Base-by-base conservation (phyloP, 169 alveolate species). In the Plasmodium inui region DNA sequence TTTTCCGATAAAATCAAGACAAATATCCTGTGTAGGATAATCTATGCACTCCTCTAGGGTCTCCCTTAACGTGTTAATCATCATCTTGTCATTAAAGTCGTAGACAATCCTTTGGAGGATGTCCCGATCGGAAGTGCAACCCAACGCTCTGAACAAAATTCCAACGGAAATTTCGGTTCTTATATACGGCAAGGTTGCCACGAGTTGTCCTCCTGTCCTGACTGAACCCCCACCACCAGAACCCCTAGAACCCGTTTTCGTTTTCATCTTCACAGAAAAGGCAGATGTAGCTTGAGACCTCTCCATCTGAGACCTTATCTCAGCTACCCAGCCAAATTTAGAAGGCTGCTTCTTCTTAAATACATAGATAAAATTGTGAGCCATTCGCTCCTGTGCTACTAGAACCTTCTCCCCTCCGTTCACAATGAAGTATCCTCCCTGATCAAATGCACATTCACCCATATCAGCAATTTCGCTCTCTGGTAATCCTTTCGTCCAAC, bases 361-460 rank as follows among this genome's bases (percentile, higher is more conserved):
- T 19, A 99, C 99, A 96, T 98, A 98, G 28, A 99, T 99, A 96
- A 99, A 99, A 96, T 99, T 99, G 84, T 98, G 98, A 12, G 99
- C 99, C 99, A 99, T 99, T 92, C 99, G 98, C 92, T 99, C 99
- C 94, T 99, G 99, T 2, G 99, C 99, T 9, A 99, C 99, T 53
- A 99, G 95, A 82, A 99, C 99, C 94, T 99, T 98, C 95, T 99
- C 99, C 67, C 99, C 98, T 67, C 99, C 99, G 92, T 98, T 98
- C 46, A 99, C 99, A 71, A 99, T 98, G 95, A 99, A 99, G 96
- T 99, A 99, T 34, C 99, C 99, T 12, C 98, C 98, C 96, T 99
- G 99, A 82, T 99, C 99, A 96, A 97, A 99, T 57, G 97, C 97
- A 93, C 99, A 99, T 85, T 99, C 99, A 44, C 99, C 99, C 80